Evolutionary conservation across 208 protist species (phyloP).

Genomic region (Crithidia mellificae): DNA sequence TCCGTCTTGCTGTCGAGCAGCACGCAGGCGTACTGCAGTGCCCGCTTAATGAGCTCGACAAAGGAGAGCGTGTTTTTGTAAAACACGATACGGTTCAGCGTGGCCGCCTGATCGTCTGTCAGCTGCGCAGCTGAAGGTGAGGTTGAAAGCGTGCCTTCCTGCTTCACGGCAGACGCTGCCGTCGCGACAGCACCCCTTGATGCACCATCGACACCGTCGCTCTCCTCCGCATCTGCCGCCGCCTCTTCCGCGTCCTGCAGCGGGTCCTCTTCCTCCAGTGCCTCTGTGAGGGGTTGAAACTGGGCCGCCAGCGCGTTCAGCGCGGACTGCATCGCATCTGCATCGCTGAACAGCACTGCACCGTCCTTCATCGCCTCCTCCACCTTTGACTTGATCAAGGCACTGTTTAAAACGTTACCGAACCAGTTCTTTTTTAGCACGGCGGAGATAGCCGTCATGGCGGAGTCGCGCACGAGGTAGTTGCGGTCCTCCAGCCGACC

Average conservation of each 20-base stretch:
- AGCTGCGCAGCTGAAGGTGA: conserved; percentile 22
- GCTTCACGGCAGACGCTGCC: neutral
- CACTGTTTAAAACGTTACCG: conserved; percentile 68
- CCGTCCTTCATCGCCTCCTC: conserved; percentile 41
- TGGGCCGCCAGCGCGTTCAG: conserved; percentile 36
- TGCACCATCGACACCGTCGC: neutral
- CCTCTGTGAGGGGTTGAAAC: conserved; percentile 50
- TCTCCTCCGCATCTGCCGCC: conserved; percentile 11
- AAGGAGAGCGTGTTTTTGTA: conserved; percentile 79
- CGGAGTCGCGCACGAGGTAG: conserved; percentile 84
- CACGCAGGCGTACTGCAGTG: conserved; percentile 59
- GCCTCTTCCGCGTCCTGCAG: conserved; percentile 22
- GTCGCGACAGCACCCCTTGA: neutral
- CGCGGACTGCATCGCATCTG: conserved; percentile 30
- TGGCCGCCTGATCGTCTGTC: conserved; percentile 51
- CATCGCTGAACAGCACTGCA: conserved; percentile 32
- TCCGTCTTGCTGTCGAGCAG: conserved; percentile 87
- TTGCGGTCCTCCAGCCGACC: conserved; percentile 82
- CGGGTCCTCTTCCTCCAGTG: conserved; percentile 30
- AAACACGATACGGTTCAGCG: conserved; percentile 75
- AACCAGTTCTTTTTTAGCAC: conserved; percentile 88
- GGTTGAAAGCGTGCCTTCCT: neutral
- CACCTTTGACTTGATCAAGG: conserved; percentile 59
- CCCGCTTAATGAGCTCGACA: conserved; percentile 62
- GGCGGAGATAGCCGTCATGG: conserved; percentile 65